Base-by-base conservation (phyloP, 306 rosid genomes). In the Elaeagnus macrophylla region DNA sequence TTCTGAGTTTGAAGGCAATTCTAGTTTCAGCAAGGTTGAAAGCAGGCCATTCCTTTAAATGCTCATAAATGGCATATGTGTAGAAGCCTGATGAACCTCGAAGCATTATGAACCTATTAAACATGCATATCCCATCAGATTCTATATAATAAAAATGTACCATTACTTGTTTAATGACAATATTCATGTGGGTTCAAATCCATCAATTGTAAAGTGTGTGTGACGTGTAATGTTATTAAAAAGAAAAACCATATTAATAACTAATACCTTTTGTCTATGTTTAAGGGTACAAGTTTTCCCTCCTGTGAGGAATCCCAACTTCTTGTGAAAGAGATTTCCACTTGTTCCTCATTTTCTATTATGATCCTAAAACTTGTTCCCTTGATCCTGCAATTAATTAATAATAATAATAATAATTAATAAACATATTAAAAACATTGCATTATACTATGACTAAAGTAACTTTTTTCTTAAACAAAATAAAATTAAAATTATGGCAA, bases 1-100 rank as follows among this genome's bases (percentile, higher is more conserved):
- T 91, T 69, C 96, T 75, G 46, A 80, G 97, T 79, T 91, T 91
- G 83, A 91, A 91, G 32, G 84, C 93, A 55, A 84, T 71, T 72
- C 97, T 86, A 61, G 97, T 86, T 74, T 91, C 89, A 40, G 37
- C 93, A 25, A 91, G 77, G 72, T 46, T 65, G 69, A 91, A 86
- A 56, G 75, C 93, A 35, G 96, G 95, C 96, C 97, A 91, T 1
- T 78, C 86, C 63, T 48, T 40, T 18, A 75, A 66, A 74, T 91
- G 97, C 54, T 91, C 97, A 57, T 84, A 91, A 51, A 91, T 80
- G 60, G 89, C 97, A 19, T 91, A 91, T 2, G 95, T 42, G 72
- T 91, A 91, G 72, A 91, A 82, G 47, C 97, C 97, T 1, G 96
- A 91, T 1, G 68, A 74, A 18, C 88, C 91, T 12, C 86, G 81